Conservation (phyloP, 176 grass and related monocot species). For the Panicum miliaceum region DNA sequence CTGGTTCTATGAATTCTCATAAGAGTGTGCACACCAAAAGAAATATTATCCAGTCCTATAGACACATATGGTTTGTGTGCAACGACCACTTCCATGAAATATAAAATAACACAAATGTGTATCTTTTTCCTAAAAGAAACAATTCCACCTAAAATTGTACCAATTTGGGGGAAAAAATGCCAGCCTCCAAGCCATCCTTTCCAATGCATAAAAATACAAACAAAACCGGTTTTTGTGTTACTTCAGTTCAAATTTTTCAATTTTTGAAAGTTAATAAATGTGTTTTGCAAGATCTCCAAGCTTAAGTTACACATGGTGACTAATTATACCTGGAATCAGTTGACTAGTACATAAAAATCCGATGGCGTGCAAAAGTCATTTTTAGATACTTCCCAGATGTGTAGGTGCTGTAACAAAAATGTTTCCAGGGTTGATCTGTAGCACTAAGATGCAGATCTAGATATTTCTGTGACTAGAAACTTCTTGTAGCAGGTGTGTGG, state of each 20-base stretch:
- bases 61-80: slow-evolving; percentile 2
- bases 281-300: slow-evolving; percentile 2
- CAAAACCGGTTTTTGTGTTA: neutral
- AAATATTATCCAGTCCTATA: neutral
- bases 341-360: neutral
- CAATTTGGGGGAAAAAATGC: neutral
- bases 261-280: neutral
- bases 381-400: slow-evolving; percentile 12
- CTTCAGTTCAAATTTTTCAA: slow-evolving; percentile 10
- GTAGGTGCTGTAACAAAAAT: slow-evolving; percentile 6
- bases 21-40: slow-evolving; percentile 12
- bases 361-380: neutral
- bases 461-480: slow-evolving; percentile 41
- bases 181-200: neutral
- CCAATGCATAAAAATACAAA: slow-evolving; percentile 5
- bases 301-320: neutral
- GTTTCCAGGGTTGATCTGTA: slow-evolving; percentile 39
- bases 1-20: neutral
- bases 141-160: neutral
- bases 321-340: neutral
- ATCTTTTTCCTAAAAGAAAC: neutral
- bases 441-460: slow-evolving; percentile 25
- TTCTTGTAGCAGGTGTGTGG: slow-evolving; percentile 24
- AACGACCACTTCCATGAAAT: neutral
- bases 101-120: slow-evolving; percentile 4